Percentiles rank a stretch among this genome's conserved stretches.
Conservation (phyloP, 345 rosid genomes). For the Brassica napus region Da-Ae NC_063436.1:20445501-20446000, state of each 20-base stretch:
- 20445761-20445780: conserved; percentile 74
- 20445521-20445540: conserved; percentile 41
- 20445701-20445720: conserved; percentile 83
- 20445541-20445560: conserved; percentile 55
- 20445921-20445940: conserved; percentile 79
- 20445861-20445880: conserved; percentile 68
- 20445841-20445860: conserved; percentile 53
- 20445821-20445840: conserved; percentile 27
- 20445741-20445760: conserved; percentile 78
- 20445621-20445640: neutral
- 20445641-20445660: neutral
- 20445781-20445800: conserved; percentile 74
- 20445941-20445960: conserved; percentile 50
- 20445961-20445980: neutral
- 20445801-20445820: neutral
- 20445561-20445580: conserved; percentile 69
- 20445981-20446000: too few species aligned
- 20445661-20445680: neutral
- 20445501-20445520: conserved; percentile 8
- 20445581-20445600: conserved; percentile 77
- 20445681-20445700: conserved; percentile 2
- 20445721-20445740: conserved; percentile 82
- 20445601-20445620: conserved; percentile 79
- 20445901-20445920: conserved; percentile 77
- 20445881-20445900: conserved; percentile 75